Conservation (phyloP, 495 filamentous ascomycete species). For the Astrothelium subdiscretum region DNA sequence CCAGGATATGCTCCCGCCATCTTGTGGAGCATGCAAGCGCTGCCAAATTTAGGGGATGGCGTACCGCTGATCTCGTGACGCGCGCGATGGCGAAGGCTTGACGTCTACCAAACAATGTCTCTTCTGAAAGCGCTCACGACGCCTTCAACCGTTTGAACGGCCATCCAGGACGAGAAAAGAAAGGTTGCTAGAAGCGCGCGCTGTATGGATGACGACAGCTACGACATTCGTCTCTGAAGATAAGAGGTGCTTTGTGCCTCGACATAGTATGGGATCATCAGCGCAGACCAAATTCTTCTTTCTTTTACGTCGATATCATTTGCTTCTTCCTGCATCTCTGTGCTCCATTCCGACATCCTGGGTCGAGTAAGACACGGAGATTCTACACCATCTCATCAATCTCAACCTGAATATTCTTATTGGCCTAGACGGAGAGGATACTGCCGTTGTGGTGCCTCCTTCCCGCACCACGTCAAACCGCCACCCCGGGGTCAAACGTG, state of each 20-base stretch:
- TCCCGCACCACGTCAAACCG: background rate
- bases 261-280: background rate
- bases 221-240: background rate
- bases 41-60: background rate
- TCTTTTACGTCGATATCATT: background rate
- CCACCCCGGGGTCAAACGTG: background rate
- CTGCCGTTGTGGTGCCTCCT: background rate
- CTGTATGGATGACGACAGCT: background rate
- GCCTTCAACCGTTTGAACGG: background rate
- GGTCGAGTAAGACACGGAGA: background rate
- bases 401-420: background rate
- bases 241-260: constrained; percentile 1
- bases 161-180: background rate
- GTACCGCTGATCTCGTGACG: constrained; percentile 3
- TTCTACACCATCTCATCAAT: background rate
- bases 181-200: background rate
- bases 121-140: background rate
- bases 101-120: background rate
- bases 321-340: background rate
- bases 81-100: background rate
- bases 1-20: background rate
- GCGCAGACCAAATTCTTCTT: background rate
- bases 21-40: background rate
- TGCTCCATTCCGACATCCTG: background rate
- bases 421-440: background rate